Evolutionary conservation across 2,329 filamentous ascomycete species (phyloP).

Genomic region (Macrophomina phaseolina): DNA sequence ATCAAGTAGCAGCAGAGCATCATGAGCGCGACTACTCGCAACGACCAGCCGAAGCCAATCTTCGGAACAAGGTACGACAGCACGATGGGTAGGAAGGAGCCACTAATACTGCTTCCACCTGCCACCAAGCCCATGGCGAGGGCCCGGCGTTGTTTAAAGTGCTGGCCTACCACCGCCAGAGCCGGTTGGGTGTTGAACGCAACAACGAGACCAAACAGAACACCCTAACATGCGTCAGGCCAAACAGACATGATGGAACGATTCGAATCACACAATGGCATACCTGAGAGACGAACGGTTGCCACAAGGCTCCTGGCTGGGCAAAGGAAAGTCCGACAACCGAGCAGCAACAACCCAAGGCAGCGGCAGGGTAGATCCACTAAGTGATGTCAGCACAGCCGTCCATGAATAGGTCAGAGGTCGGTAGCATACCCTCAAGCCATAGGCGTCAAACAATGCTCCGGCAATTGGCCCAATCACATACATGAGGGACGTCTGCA

Average conservation of each 20-base stretch:
- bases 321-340: constrained; percentile 13
- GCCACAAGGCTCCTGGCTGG: constrained; percentile 9
- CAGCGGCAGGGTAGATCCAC: constrained; percentile 14
- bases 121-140: constrained; percentile 28
- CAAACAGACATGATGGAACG: not conserved
- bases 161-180: constrained; percentile 27
- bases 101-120: constrained; percentile 22
- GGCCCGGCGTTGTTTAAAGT: constrained; percentile 27
- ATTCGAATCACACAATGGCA: not conserved
- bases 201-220: constrained; percentile 24
- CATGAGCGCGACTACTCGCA: constrained; percentile 23
- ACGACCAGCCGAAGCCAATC: constrained; percentile 26
- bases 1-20: constrained; percentile 26
- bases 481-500: constrained; percentile 16
- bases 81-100: constrained; percentile 26
- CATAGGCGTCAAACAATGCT: constrained; percentile 1
- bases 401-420: not conserved
- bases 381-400: not conserved
- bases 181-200: constrained; percentile 29
- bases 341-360: constrained; percentile 12
- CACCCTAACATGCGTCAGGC: constrained; percentile 18
- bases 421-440: constrained; percentile 2
- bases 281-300: constrained; percentile 20
- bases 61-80: constrained; percentile 20
- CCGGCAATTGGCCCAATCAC: constrained; percentile 11